phyloP scores from a whole-genome alignment of 176 grass and related monocot genomes.

The Elymus sibiricus region DNA sequence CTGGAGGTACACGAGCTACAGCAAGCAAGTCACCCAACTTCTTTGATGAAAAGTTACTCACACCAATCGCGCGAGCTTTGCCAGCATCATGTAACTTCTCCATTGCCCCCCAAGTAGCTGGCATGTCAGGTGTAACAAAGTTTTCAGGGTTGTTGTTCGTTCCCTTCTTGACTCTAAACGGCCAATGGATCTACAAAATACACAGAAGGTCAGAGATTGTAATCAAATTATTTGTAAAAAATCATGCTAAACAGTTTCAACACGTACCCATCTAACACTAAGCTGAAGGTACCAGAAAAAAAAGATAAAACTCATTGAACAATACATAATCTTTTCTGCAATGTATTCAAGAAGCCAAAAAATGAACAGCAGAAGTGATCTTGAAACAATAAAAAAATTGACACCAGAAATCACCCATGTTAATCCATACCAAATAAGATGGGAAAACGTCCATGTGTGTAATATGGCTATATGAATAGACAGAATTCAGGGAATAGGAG shows the following conservation, averaged over 20 bases:
- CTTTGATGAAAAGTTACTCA: constrained; percentile 79
- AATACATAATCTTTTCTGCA: background rate
- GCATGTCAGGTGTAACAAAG: constrained; percentile 41
- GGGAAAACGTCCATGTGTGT: too few relatives aligned
- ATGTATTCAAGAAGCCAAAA: too few relatives aligned
- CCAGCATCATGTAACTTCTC: constrained; percentile 62
- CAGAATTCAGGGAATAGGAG: too few relatives aligned
- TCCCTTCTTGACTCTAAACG: constrained; percentile 67
- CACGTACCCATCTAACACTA: background rate
- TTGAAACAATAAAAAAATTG: too few relatives aligned
- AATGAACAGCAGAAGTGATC: accelerated
- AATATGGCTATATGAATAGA: too few relatives aligned
- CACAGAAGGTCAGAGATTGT: background rate
- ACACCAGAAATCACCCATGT: too few relatives aligned
- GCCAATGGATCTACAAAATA: constrained; percentile 77
- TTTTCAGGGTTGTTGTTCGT: constrained; percentile 44
- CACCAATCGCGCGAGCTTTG: constrained; percentile 72
- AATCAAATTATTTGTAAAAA: background rate
- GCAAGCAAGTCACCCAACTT: constrained; percentile 63
- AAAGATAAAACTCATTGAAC: background rate
- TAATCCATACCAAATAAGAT: too few relatives aligned
- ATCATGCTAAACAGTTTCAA: background rate
- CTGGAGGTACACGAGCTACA: constrained; percentile 53
- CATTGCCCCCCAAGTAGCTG: constrained; percentile 71
- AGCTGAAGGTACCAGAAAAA: background rate